phyloP scores from a whole-genome alignment of 192 early-diverging fungal species.

The Umbelopsis isabellina region DNA sequence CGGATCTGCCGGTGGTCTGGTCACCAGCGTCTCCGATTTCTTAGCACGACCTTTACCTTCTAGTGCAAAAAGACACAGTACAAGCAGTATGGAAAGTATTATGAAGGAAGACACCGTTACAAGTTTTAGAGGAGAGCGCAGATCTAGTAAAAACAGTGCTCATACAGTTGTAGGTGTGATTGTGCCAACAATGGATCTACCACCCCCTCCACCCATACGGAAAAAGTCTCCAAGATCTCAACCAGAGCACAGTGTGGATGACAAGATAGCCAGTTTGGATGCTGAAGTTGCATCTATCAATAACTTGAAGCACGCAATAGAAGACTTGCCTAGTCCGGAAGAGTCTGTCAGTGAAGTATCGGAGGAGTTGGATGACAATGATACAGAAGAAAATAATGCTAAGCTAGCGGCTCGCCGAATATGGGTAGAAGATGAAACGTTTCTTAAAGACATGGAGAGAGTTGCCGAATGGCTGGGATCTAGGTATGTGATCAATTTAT shows the following conservation, averaged over 20 bases:
- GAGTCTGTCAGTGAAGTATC: too few relatives aligned
- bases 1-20: conserved; percentile 31
- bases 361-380: background rate
- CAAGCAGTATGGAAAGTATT: background rate
- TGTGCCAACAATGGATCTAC: background rate
- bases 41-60: conserved; percentile 2
- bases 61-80: conserved; percentile 2
- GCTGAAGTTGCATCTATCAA: too few relatives aligned
- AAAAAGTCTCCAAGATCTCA: too few relatives aligned
- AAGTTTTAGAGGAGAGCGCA: background rate
- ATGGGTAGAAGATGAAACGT: conserved; percentile 37
- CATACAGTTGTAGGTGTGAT: conserved; percentile 12
- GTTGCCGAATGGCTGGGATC: conserved; percentile 40
- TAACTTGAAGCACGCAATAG: too few relatives aligned
- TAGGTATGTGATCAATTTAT: conserved; percentile 4
- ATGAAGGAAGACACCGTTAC: background rate
- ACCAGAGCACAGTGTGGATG: too few relatives aligned
- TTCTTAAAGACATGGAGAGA: conserved; percentile 26
- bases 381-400: background rate
- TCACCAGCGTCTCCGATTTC: conserved; percentile 24
- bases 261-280: too few relatives aligned
- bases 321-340: too few relatives aligned
- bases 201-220: background rate
- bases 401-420: conserved; percentile 27
- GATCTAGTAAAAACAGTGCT: background rate